Conservation (phyloP, 148 eudicot genomes). For the Talinum fruticosum region DNA sequence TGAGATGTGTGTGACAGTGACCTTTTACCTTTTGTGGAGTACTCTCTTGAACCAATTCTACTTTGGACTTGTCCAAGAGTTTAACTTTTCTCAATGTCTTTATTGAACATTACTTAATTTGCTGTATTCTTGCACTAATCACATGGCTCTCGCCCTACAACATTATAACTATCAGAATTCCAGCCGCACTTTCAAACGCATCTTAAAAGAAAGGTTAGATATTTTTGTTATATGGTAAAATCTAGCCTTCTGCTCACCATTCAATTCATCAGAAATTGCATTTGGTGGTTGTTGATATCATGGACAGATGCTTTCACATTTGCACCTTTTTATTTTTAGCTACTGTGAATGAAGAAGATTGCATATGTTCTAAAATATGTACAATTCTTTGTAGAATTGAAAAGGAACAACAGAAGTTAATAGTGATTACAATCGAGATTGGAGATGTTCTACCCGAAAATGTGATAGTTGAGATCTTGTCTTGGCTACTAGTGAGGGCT, state of each 20-base stretch:
- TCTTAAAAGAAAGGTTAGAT: constrained; percentile 12
- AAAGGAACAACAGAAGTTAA: too few species aligned
- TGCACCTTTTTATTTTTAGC: too few species aligned
- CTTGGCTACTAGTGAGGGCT: neutral
- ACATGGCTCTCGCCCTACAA: constrained; percentile 17
- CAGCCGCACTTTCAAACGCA: neutral
- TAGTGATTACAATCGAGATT: too few species aligned
- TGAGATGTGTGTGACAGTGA: neutral
- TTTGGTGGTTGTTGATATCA: too few species aligned
- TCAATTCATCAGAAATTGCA: too few species aligned
- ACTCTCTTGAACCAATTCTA: neutral
- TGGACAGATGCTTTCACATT: too few species aligned
- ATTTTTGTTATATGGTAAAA: neutral
- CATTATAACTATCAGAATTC: constrained; percentile 4
- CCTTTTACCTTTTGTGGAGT: neutral
- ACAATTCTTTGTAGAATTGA: too few species aligned
- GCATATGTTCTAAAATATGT: too few species aligned
- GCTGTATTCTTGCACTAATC: neutral
- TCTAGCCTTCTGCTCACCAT: too few species aligned
- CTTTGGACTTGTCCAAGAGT: neutral
- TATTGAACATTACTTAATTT: neutral
- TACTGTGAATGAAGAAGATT: too few species aligned
- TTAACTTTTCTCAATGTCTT: neutral
- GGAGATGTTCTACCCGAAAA: too few species aligned
- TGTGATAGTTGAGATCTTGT: neutral